Evolutionary conservation across 805 yeast species (phyloP).

Genomic region (Wickerhamiella vanderwaltii): DNA sequence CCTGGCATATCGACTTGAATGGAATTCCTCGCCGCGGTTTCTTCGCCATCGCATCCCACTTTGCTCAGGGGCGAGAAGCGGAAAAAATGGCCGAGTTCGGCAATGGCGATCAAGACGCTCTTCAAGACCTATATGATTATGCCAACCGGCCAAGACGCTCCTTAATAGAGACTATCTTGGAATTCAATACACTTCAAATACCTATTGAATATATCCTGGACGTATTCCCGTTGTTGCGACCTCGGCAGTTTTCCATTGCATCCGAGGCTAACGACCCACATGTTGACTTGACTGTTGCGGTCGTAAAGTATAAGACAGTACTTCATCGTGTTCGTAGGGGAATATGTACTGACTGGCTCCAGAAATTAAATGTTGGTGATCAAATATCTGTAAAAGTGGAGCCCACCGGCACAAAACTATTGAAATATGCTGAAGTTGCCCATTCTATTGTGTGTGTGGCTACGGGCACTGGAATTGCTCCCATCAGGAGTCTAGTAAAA

Average conservation of each 20-base stretch:
- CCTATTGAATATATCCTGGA: slow-evolving; percentile 72
- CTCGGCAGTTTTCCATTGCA: slow-evolving; percentile 78
- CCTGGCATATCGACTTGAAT: slow-evolving; percentile 69
- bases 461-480: slow-evolving; percentile 97
- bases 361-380: slow-evolving; percentile 37
- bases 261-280: slow-evolving; percentile 29
- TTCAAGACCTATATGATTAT: slow-evolving; percentile 76
- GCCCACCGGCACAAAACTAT: slow-evolving; percentile 30
- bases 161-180: slow-evolving; percentile 67
- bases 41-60: slow-evolving; percentile 62
- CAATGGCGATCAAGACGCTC: slow-evolving; percentile 47
- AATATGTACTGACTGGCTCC: slow-evolving; percentile 68
- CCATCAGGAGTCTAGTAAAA: slow-evolving; percentile 57
- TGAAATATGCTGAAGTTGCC: slow-evolving; percentile 22
- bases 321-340: slow-evolving; percentile 68
- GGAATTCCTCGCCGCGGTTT: slow-evolving; percentile 78
- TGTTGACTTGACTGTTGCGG: slow-evolving; percentile 64
- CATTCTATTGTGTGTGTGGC: slow-evolving; percentile 60
- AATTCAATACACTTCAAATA: slow-evolving; percentile 61
- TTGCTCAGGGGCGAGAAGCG: slow-evolving; percentile 62
- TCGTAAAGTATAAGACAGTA: slow-evolving; percentile 78
- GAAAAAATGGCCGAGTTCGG: slow-evolving; percentile 70
- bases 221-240: slow-evolving; percentile 63
- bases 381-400: slow-evolving; percentile 34
- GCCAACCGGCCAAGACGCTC: slow-evolving; percentile 91